A percentile compares a stretch with the other conserved stretches of the same genome.
Evolutionary conservation across 2,329 filamentous ascomycete species (phyloP).

Genomic region (Alternaria sp.): DNA sequence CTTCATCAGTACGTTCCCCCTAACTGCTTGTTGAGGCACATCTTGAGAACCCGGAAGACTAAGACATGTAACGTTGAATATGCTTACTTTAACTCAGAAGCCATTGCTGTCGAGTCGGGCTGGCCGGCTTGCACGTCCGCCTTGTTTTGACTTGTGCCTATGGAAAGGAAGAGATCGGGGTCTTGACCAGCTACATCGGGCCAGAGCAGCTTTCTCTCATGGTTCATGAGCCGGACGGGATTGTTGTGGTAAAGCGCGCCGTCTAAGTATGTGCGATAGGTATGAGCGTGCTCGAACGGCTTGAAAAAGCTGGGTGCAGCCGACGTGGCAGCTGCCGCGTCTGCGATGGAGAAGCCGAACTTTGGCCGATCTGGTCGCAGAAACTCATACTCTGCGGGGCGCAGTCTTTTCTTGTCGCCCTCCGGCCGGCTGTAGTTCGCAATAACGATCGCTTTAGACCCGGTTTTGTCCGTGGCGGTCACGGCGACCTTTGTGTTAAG

Average conservation of each 20-base stretch:
- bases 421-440: slow-evolving; percentile 10
- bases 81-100: not conserved
- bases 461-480: not conserved
- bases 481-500: not conserved
- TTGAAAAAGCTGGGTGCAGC: slow-evolving; percentile 56
- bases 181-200: slow-evolving; percentile 22
- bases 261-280: slow-evolving; percentile 53
- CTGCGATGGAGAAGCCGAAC: not conserved
- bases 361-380: not conserved
- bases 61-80: too few relatives aligned
- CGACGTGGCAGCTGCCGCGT: slow-evolving; percentile 52
- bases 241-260: slow-evolving; percentile 56
- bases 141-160: slow-evolving; percentile 6
- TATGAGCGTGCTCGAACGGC: slow-evolving; percentile 52
- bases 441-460: slow-evolving; percentile 27
- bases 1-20: not conserved
- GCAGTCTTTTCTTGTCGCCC: slow-evolving; percentile 20
- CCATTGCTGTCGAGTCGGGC: not conserved
- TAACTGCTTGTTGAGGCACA: not conserved
- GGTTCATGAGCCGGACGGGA: slow-evolving; percentile 54
- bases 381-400: not conserved
- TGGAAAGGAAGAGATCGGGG: slow-evolving; percentile 21
- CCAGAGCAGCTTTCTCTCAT: slow-evolving; percentile 49
- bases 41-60: too few relatives aligned
- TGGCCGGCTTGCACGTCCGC: not conserved